Percentiles rank a stretch among this genome's conserved stretches.
phyloP scores from a whole-genome alignment of 1,284 basidiomycete genomes.

The Apiotrichum veenhuisii region DNA sequence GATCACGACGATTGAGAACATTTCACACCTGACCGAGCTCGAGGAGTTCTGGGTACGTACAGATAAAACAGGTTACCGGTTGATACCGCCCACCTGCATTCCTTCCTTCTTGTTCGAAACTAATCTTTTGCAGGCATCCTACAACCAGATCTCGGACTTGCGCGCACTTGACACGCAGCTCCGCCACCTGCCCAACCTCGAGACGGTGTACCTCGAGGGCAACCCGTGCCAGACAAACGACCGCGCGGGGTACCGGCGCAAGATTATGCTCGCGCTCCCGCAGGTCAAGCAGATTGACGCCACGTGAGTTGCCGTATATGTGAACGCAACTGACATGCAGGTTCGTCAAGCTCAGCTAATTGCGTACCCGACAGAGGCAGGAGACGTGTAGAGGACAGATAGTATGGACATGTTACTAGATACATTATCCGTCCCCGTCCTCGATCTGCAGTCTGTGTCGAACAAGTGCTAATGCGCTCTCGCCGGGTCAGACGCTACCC shows the following conservation, averaged over 20 bases:
- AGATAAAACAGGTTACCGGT: no score
- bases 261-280: conserved; percentile 81
- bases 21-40: conserved; percentile 69
- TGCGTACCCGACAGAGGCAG: background rate
- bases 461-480: no score
- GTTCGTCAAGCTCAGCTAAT: conserved; percentile 6
- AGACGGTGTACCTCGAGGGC: conserved; percentile 90
- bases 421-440: background rate
- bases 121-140: conserved; percentile 64
- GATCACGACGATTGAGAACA: conserved; percentile 70
- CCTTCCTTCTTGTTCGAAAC: no score
- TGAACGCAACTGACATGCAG: conserved; percentile 5
- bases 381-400: background rate
- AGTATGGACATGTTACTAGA: background rate
- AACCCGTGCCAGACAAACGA: conserved; percentile 86
- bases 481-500: no score
- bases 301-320: conserved; percentile 60
- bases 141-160: conserved; percentile 74
- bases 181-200: conserved; percentile 62
- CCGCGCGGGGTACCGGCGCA: conserved; percentile 75
- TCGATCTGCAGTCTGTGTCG: background rate
- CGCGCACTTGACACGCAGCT: conserved; percentile 66
- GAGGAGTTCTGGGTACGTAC: conserved; percentile 93
- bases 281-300: conserved; percentile 93
- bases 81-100: no score